These are phyloP conservation scores for Calonectria pteridis DNA, from an alignment of 2,329 filamentous ascomycete species.

Conservation along the genomic window DNA sequence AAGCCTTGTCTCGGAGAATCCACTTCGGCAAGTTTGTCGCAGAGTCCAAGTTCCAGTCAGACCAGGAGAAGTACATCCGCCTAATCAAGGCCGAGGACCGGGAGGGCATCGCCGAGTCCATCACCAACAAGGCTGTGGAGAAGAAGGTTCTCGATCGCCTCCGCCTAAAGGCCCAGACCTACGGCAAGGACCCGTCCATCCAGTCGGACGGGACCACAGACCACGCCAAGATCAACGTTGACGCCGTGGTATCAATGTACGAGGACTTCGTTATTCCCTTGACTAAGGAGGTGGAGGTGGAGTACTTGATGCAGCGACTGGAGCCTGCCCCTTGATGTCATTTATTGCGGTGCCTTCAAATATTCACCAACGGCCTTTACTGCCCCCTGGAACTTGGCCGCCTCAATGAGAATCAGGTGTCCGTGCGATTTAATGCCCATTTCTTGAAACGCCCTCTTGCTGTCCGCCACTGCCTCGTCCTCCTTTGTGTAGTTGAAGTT, in stretches of 20 bases:
- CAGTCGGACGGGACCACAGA: slow-evolving; percentile 61
- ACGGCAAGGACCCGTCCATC: slow-evolving; percentile 88
- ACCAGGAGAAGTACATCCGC: slow-evolving; percentile 82
- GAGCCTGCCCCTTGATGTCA: slow-evolving; percentile 54
- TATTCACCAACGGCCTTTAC: slow-evolving; percentile 83
- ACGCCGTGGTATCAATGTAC: slow-evolving; percentile 93
- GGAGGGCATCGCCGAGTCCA: slow-evolving; percentile 86
- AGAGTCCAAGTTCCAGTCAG: slow-evolving; percentile 91
- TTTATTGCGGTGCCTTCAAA: slow-evolving; percentile 66
- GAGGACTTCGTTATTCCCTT: slow-evolving; percentile 93
- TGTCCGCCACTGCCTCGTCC: slow-evolving; percentile 85
- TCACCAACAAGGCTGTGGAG: slow-evolving; percentile 91
- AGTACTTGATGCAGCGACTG: slow-evolving; percentile 96
- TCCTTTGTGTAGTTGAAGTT: slow-evolving; percentile 85
- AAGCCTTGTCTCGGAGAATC: slow-evolving; percentile 89
- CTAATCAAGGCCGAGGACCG: slow-evolving; percentile 87
- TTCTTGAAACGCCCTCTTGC: slow-evolving; percentile 95
- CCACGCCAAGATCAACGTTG: slow-evolving; percentile 88
- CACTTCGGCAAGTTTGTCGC: slow-evolving; percentile 99
- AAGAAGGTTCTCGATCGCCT: slow-evolving; percentile 90
- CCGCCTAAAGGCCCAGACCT: slow-evolving; percentile 89
- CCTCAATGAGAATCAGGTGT: slow-evolving; percentile 89
- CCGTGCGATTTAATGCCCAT: slow-evolving; percentile 88
- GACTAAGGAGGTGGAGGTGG: slow-evolving; percentile 98
- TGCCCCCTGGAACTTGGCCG: slow-evolving; percentile 78